Base-by-base conservation (phyloP, 2,329 filamentous ascomycete species). In the Gremmenia infestans region DNA sequence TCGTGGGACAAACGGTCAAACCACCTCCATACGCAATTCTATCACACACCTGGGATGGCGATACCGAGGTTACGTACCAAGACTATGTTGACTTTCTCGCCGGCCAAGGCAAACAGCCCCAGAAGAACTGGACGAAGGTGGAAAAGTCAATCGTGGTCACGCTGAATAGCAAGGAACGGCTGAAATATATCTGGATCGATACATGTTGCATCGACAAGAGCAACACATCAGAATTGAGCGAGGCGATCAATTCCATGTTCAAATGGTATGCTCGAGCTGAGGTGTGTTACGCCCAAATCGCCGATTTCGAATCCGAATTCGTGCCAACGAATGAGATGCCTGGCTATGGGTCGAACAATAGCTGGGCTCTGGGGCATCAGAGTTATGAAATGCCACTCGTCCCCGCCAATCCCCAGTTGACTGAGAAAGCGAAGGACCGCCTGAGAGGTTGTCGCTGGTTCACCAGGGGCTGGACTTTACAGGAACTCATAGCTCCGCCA, bases 11-110 rank as follows among this genome's bases (percentile, higher is more conserved):
- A 7, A 52, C 68, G 15, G 55, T 56, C 2, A 56, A 60, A 28
- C 25, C 25, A 28, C 25, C 25, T 8, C 25, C 25, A 9, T 63
- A 63, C 49, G 60, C 55, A 3, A 63, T 62, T 36, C 52, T 63
- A 6, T 62, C 60, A 60, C 72, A 63, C 40, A 57, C 54, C 19
- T 63, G 60, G 56, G 54, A 48, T 8, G 50, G 55, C 23, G 59
- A 63, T 2, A 28, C 25, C 25, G 70, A 72, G 59, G 50, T 67
- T n/a, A 50, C 56, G 25, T 64, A 72, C 4, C 75, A 78, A n/a
- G 77, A 79, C 25, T 40, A 37, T 59, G 15, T 22, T 12, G 45
- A 17, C 11, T 8, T 28, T 28, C 25, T 28, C 25, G 25, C 25
- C 25, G 25, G 28, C n/a, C 45, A 47, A 25, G 45, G 25, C 14